Conservation (phyloP, 2,329 filamentous ascomycete genomes). For the Rutstroemia sp. region DNA sequence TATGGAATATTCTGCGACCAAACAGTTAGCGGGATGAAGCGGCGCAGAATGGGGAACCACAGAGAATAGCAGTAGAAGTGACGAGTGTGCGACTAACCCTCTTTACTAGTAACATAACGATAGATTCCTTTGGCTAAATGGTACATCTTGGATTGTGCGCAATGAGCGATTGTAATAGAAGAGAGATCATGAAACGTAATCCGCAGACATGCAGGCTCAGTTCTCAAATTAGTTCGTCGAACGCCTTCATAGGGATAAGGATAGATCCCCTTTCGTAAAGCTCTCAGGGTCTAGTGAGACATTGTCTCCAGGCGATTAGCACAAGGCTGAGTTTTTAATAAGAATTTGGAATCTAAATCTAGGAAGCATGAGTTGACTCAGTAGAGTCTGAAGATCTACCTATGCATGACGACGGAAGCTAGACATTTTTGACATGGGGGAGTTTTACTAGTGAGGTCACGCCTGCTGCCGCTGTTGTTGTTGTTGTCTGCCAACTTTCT, state of each 20-base stretch:
- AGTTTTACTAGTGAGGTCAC: not conserved
- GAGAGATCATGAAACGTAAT: not conserved
- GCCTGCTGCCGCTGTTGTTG: not conserved
- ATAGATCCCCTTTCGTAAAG: not conserved
- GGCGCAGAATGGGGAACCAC: not conserved
- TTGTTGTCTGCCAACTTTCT: too few species aligned
- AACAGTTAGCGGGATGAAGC: not conserved
- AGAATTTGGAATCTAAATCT: not conserved
- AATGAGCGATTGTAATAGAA: not conserved
- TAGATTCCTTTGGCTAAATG: conserved; percentile 94
- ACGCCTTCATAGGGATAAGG: not conserved
- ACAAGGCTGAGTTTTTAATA: not conserved
- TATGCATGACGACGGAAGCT: not conserved
- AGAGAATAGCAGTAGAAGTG: not conserved
- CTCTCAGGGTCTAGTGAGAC: not conserved
- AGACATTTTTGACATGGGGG: not conserved
- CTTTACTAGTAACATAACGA: conserved; percentile 91
- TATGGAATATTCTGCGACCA: conserved; percentile 76
- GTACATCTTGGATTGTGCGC: conserved; percentile 56
- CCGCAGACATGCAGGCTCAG: not conserved
- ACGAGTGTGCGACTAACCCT: conserved; percentile 50
- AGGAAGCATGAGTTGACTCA: not conserved
- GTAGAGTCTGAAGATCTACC: not conserved
- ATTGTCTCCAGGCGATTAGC: not conserved
- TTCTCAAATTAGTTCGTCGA: not conserved